phyloP scores from a whole-genome alignment of 768 basidiomycete genomes.

The Lactarius sp. region DNA sequence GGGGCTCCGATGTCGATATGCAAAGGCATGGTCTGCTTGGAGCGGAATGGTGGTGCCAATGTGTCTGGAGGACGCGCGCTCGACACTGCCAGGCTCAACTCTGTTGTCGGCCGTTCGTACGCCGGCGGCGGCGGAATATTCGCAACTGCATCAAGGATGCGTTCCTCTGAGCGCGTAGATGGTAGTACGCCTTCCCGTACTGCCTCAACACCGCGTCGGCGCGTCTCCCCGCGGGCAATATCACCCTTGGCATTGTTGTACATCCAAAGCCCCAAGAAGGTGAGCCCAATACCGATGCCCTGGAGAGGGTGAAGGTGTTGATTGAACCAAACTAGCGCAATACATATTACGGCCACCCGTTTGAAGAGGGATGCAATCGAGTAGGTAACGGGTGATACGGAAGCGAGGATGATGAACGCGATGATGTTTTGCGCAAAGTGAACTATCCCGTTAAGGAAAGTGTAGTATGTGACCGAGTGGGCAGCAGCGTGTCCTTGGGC shows the following conservation, averaged over 20 bases:
- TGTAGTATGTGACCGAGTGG: conserved; percentile 72
- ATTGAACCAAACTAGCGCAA: conserved; percentile 95
- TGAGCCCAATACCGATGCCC: conserved; percentile 83
- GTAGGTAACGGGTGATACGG: conserved; percentile 97
- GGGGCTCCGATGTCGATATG: conserved; percentile 31
- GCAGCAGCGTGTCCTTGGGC: conserved; percentile 42
- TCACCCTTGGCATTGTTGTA: conserved; percentile 94
- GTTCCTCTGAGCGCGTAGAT: conserved; percentile 53
- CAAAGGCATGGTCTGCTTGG: conserved; percentile 23
- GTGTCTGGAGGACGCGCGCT: conserved; percentile 7
- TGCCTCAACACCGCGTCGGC: conserved; percentile 72
- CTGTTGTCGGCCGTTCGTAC: conserved; percentile 3
- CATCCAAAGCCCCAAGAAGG: conserved; percentile 89
- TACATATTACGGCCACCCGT: conserved; percentile 95
- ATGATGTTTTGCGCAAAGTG: conserved; percentile 98
- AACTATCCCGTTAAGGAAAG: conserved; percentile 90
- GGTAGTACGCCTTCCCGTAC: conserved; percentile 65
- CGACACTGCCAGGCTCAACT: neutral
- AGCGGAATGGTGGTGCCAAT: conserved; percentile 11
- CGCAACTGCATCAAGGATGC: conserved; percentile 43
- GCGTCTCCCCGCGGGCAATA: conserved; percentile 89
- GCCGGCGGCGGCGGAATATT: conserved; percentile 30
- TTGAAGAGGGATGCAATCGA: conserved; percentile 98
- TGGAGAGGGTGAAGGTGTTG: conserved; percentile 82
- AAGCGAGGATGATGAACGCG: conserved; percentile 93